Evolutionary conservation across 805 yeast genomes (phyloP).

Genomic region (Nakazawaea ambrosiae): DNA sequence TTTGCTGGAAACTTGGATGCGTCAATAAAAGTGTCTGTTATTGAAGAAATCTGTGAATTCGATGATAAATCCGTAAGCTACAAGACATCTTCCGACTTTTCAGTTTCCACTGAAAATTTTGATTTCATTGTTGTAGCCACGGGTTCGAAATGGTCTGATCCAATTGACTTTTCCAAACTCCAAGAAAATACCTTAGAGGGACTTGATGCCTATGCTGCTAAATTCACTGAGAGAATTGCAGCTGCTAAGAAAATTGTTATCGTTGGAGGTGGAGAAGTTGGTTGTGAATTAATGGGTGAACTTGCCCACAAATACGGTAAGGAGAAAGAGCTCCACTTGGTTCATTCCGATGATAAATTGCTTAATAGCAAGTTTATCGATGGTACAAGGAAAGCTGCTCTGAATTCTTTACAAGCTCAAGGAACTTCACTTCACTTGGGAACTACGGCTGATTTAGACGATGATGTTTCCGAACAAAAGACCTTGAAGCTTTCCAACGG

Average conservation of each 20-base stretch:
- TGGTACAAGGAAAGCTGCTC: slow-evolving; percentile 4
- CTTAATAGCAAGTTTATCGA: slow-evolving; percentile 6
- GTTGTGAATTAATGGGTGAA: slow-evolving; percentile 26
- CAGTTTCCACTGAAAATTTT: slow-evolving; percentile 11
- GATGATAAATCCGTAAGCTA: slow-evolving; percentile 14
- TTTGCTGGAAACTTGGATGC: slow-evolving; percentile 14
- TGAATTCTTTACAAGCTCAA: slow-evolving; percentile 4
- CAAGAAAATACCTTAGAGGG: slow-evolving; percentile 8
- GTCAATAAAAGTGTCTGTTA: slow-evolving; percentile 15
- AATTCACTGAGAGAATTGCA: slow-evolving; percentile 13
- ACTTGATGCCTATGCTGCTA: slow-evolving; percentile 12
- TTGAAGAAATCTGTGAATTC: slow-evolving; percentile 16
- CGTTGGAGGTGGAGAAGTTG: slow-evolving; percentile 27
- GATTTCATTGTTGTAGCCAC: slow-evolving; percentile 24
- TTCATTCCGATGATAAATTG: slow-evolving; percentile 16
- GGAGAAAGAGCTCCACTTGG: slow-evolving; percentile 18
- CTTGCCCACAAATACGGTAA: slow-evolving; percentile 16
- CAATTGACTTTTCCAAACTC: slow-evolving; percentile 14
- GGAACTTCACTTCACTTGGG: slow-evolving; percentile 3
- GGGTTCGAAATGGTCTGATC: slow-evolving; percentile 23
- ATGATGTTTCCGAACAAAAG: background rate
- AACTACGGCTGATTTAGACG: slow-evolving; percentile 13
- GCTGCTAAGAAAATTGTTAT: slow-evolving; percentile 20
- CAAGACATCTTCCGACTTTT: slow-evolving; percentile 4
- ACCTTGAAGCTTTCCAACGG: slow-evolving; percentile 6